A percentile compares a stretch with the other conserved stretches of the same genome.
These are phyloP conservation scores for Blakeslea trispora DNA, from an alignment of 371 early-diverging fungal genomes.

Conservation along the genomic window DNA sequence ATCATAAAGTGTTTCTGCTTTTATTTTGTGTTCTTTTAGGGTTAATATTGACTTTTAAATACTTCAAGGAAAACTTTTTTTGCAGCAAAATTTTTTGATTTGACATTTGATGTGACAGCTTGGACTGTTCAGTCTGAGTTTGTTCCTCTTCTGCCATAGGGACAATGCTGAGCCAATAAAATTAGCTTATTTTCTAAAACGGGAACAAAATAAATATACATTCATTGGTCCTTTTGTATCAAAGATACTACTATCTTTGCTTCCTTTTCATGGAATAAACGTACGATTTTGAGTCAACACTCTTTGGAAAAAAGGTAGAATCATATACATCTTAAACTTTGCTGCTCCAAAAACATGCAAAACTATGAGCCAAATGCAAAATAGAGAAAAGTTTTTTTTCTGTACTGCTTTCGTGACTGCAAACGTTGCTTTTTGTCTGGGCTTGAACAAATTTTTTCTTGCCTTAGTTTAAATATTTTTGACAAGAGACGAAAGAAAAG, in stretches of 20 bases:
- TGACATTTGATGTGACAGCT: not conserved
- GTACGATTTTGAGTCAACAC: no score
- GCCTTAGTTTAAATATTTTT: conserved; percentile 3
- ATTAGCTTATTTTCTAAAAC: no score
- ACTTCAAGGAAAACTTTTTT: no score
- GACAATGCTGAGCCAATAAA: not conserved
- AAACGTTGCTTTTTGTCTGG: conserved; percentile 5
- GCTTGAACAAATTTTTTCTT: conserved; percentile 12
- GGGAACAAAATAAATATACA: no score
- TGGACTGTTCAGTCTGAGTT: not conserved
- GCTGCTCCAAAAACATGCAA: not conserved
- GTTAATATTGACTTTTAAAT: no score
- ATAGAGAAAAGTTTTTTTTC: not conserved
- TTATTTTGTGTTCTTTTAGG: no score
- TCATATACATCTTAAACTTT: no score
- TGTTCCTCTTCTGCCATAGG: not conserved
- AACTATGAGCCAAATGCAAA: not conserved
- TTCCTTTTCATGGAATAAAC: no score
- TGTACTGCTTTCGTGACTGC: conserved; percentile 1
- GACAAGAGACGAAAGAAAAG: conserved; percentile 16
- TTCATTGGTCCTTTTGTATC: no score
- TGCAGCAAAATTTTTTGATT: not conserved
- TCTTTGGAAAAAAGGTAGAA: no score
- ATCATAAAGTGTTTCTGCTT: no score
- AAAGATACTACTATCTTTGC: no score